Evolutionary conservation across 169 alveolate genomes (phyloP).

Genomic region (Toxoplasma gondii): DNA sequence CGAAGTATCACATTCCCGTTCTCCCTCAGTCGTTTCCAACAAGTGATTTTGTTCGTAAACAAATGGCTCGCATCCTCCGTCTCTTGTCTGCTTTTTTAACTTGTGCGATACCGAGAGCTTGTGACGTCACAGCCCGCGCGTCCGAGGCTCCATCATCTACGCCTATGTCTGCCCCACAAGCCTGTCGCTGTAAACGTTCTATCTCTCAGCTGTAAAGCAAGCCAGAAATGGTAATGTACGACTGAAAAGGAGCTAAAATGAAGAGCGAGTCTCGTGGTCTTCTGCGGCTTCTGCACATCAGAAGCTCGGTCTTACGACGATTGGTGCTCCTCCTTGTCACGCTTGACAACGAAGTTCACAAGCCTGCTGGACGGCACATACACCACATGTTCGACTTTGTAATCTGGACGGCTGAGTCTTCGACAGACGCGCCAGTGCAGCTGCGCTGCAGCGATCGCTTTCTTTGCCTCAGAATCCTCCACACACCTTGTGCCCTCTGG

Average conservation of each 20-base stretch:
- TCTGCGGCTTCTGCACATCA: too few species aligned
- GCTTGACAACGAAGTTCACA: constrained; percentile 2
- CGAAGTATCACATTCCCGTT: too few species aligned
- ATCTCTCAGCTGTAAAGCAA: too few species aligned
- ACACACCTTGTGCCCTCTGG: neutral
- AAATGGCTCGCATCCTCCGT: neutral
- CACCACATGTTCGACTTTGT: neutral
- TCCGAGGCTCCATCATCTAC: too few species aligned
- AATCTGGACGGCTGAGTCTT: neutral
- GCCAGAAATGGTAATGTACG: too few species aligned
- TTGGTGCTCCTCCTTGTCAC: too few species aligned
- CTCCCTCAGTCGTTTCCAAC: neutral
- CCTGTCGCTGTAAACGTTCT: too few species aligned
- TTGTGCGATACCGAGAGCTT: neutral
- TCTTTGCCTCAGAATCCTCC: neutral
- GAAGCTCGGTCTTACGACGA: too few species aligned
- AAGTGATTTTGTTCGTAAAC: neutral
- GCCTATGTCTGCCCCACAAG: too few species aligned
- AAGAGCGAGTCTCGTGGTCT: too few species aligned
- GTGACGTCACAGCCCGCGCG: neutral
- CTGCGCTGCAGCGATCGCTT: neutral
- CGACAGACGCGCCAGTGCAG: constrained; percentile 7
- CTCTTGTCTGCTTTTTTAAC: neutral
- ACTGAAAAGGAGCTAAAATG: too few species aligned
- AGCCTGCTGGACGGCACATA: constrained; percentile 21